Evolutionary conservation across 1,139 yeast genomes (phyloP), one percentile per base, ranked within the genome.

Genomic region (Candida tunisiensis): DNA sequence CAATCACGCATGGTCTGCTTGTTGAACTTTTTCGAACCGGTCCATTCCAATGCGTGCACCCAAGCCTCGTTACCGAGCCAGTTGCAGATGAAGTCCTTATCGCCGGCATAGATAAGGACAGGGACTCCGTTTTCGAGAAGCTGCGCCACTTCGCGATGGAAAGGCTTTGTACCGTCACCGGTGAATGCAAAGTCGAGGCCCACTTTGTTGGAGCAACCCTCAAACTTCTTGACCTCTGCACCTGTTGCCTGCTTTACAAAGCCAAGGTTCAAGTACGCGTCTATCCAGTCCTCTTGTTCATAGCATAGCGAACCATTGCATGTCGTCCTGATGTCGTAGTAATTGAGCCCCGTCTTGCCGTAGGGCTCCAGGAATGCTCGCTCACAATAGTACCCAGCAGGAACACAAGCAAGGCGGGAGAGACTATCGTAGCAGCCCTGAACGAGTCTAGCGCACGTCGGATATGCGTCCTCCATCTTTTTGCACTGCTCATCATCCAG

Each of bases 1-100:
- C 34, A 36, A 17, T 65, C 65, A 25, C 50, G 50, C 18, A 42
- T 34, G 18, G 45, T 40, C 24, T 47, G 41, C 16, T 38, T 29
- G 32, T 46, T 47, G 38, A 55, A 48, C 33, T 44, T 40, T 25
- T 49, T 49, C 28, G 50, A 49, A 12, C 57, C 56, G 13, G 45
- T 37, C 83, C 88, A 78, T 34, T 69, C 70, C 41, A 79, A 61
- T 34, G 55, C 61, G 42, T 75, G 62, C 21, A 79, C 57, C 91
- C 92, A 77, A 6, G 74, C 85, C 45, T 65, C 65, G 54, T 78
- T 79, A 32, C 93, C 93, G 41, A 80, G 62, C 92, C 93, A 80
- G 56, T 80, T 80, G 56, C 93, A 80, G 41, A 80, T 79, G 51
- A 69, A 80, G 52, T 79, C 93, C 55, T 78, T 77, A 51, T 79